These are phyloP conservation scores for Pythium insidiosum DNA, from an alignment of 352 stramenopile species.

Conservation along the genomic window DNA sequence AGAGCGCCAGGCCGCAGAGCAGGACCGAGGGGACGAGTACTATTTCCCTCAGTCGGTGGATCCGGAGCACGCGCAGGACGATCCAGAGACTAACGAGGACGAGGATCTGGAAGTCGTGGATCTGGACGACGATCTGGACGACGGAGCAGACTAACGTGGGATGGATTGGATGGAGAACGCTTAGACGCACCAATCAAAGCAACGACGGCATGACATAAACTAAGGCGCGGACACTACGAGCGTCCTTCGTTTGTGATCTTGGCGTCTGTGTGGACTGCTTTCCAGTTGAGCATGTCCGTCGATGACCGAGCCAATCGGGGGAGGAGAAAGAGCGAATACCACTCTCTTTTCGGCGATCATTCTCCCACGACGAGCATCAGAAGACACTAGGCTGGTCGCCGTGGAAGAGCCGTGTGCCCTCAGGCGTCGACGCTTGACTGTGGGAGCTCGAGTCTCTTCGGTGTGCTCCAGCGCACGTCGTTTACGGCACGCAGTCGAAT, in stretches of 20 bases:
- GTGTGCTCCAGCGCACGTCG: neutral
- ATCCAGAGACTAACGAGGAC: constrained; percentile 7
- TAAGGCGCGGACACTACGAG: constrained; percentile 12
- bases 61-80: constrained; percentile 17
- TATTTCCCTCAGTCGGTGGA: constrained; percentile 39
- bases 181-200: too few species aligned
- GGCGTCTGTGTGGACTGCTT: too few species aligned
- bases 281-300: constrained; percentile 50
- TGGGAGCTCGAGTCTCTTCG: too few species aligned
- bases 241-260: constrained; percentile 24
- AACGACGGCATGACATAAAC: constrained; percentile 8
- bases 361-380: too few species aligned
- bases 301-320: too few species aligned
- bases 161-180: too few species aligned
- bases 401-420: too few species aligned
- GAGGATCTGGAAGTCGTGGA: constrained; percentile 33
- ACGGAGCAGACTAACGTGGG: too few species aligned
- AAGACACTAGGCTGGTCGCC: too few species aligned
- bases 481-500: neutral
- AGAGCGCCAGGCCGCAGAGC: constrained; percentile 12
- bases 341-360: too few species aligned
- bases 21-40: constrained; percentile 33
- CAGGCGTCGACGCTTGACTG: neutral
- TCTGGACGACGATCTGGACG: constrained; percentile 29
- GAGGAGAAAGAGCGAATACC: too few species aligned